A percentile compares a stretch with the other conserved stretches of the same genome.
These are phyloP conservation scores for Dichomitus squalens DNA, from an alignment of 1,284 basidiomycete genomes.

Conservation along the genomic window DNA sequence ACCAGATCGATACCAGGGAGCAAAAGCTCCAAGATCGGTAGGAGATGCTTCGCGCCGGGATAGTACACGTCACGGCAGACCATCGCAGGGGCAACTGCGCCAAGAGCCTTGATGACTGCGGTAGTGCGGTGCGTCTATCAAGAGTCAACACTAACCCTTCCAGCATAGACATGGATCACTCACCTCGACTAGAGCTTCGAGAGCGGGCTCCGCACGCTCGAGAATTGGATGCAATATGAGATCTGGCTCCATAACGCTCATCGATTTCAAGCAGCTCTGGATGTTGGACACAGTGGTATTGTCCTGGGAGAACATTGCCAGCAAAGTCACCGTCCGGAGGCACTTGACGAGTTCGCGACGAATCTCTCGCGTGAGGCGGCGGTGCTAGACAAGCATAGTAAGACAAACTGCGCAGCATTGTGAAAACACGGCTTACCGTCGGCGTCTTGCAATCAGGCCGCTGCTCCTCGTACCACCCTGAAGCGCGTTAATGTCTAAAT, in stretches of 20 bases:
- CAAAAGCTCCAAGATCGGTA: conserved; percentile 84
- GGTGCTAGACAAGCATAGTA: conserved; percentile 42
- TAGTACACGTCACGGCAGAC: conserved; percentile 79
- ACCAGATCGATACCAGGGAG: conserved; percentile 86
- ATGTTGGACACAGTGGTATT: conserved; percentile 64
- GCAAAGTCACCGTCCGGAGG: conserved; percentile 79
- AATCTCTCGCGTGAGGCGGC: conserved; percentile 81
- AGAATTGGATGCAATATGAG: conserved; percentile 85
- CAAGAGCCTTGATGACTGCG: conserved; percentile 85
- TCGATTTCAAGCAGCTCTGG: conserved; percentile 71
- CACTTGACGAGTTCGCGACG: conserved; percentile 85
- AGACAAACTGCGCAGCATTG: neutral
- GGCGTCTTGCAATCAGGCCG: conserved; percentile 85
- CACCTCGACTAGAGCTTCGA: conserved; percentile 87
- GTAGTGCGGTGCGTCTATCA: conserved; percentile 79
- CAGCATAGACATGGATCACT: neutral
- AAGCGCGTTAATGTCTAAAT: neutral
- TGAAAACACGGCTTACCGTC: conserved; percentile 38
- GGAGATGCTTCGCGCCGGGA: conserved; percentile 80
- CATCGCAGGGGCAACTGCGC: conserved; percentile 78
- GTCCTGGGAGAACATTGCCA: conserved; percentile 91
- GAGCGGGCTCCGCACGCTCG: conserved; percentile 83
- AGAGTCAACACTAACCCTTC: neutral
- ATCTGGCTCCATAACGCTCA: conserved; percentile 86
- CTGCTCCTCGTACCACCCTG: conserved; percentile 84